These are phyloP conservation scores for Cytidiella melzeri DNA, from an alignment of 768 basidiomycete genomes.

Conservation along the genomic window DNA sequence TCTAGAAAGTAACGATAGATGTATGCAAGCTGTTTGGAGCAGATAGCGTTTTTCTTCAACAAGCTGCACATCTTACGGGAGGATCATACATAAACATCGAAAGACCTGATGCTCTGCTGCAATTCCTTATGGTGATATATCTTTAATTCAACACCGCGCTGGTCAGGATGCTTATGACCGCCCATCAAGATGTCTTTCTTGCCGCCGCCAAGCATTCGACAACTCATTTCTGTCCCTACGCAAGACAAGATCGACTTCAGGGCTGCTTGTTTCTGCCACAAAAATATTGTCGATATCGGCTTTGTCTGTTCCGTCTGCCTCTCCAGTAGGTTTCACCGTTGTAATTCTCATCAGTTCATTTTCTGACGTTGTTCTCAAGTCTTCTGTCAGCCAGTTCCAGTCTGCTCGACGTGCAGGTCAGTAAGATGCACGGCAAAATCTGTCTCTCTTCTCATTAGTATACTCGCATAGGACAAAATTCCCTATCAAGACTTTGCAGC, in stretches of 20 bases:
- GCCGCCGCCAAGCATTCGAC: constrained; percentile 63
- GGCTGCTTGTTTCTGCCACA: constrained; percentile 98
- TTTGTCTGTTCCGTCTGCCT: constrained; percentile 99
- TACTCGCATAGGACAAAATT: constrained; percentile 72
- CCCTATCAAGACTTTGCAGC: constrained; percentile 86
- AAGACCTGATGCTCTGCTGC: constrained; percentile 80
- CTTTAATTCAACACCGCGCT: background rate
- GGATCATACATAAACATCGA: constrained; percentile 88
- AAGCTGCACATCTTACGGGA: constrained; percentile 92
- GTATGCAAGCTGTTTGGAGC: constrained; percentile 87
- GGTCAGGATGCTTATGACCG: background rate
- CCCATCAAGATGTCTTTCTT: constrained; percentile 85
- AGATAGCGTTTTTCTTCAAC: constrained; percentile 93
- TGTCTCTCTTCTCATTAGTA: constrained; percentile 5
- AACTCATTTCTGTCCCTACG: constrained; percentile 76
- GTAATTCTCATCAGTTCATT: background rate
- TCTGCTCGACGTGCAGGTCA: constrained; percentile 90
- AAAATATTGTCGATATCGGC: constrained; percentile 91
- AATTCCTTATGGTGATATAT: constrained; percentile 81
- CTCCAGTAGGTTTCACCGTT: constrained; percentile 60
- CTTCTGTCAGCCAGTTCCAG: constrained; percentile 89
- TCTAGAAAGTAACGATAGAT: constrained; percentile 93
- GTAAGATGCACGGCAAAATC: constrained; percentile 23
- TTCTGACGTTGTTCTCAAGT: constrained; percentile 50
- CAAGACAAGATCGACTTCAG: constrained; percentile 96